Conservation (phyloP, 768 basidiomycete species). For the Russula dissimulans region DNA sequence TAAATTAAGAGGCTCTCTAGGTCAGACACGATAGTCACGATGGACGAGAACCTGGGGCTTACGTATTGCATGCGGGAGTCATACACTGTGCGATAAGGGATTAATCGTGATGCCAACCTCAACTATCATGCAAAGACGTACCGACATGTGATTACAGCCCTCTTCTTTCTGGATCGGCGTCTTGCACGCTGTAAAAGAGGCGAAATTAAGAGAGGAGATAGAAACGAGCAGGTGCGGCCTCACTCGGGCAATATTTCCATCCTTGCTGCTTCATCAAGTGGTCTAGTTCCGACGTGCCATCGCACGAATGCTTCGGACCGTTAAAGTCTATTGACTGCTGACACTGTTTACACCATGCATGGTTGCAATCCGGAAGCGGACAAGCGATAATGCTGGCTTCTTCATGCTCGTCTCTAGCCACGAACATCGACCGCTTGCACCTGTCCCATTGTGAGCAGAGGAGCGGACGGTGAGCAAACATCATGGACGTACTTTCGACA, state of each 20-base stretch:
- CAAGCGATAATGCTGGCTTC: constrained; percentile 21
- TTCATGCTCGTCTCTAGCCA: constrained; percentile 25
- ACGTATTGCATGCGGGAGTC: constrained; percentile 48
- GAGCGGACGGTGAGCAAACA: too few species aligned
- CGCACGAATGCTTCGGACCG: constrained; percentile 25
- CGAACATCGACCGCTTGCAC: constrained; percentile 18
- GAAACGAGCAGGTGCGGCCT: not conserved
- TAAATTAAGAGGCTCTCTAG: not conserved
- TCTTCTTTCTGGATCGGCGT: constrained; percentile 42
- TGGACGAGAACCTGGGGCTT: not conserved
- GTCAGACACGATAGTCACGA: not conserved
- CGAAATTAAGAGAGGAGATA: too few species aligned
- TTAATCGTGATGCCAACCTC: not conserved
- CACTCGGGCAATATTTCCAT: constrained; percentile 31
- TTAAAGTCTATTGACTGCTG: constrained; percentile 20
- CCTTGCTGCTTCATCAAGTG: constrained; percentile 25
- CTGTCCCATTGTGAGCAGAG: not conserved
- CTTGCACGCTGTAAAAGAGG: constrained; percentile 29
- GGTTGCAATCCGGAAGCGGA: constrained; percentile 25
- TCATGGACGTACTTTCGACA: constrained; percentile 29
- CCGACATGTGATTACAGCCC: constrained; percentile 55
- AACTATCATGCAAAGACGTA: constrained; percentile 24
- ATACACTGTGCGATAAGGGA: constrained; percentile 34
- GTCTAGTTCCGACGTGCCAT: constrained; percentile 27
- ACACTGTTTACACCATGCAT: constrained; percentile 29